Percentiles rank a stretch among this genome's conserved stretches.
Evolutionary conservation across 2,329 filamentous ascomycete genomes (phyloP).

Genomic region (Albophoma yamanashiensis): DNA sequence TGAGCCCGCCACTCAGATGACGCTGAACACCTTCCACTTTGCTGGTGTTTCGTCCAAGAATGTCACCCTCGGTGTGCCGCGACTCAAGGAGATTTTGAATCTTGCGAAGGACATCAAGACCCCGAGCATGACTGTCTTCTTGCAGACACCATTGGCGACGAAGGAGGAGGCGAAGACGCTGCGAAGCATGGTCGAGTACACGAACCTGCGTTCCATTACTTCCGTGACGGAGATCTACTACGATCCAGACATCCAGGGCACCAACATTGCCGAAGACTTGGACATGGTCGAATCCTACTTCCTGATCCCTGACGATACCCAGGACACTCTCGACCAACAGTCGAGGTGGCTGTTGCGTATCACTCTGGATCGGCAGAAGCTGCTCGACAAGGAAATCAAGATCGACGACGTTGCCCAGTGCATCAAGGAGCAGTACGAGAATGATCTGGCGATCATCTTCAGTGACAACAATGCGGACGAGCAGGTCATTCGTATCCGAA

Average conservation of each 20-base stretch:
- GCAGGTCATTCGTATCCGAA: conserved; percentile 86
- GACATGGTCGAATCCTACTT: conserved; percentile 98
- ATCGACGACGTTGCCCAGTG: conserved; percentile 84
- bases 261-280: conserved; percentile 74
- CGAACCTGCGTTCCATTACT: conserved; percentile 83
- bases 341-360: conserved; percentile 95
- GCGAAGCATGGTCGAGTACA: conserved; percentile 87
- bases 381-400: conserved; percentile 86
- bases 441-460: conserved; percentile 84
- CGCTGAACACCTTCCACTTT: conserved; percentile 98
- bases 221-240: conserved; percentile 95
- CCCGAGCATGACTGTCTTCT: conserved; percentile 88
- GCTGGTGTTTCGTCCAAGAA: conserved; percentile 99
- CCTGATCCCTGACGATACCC: conserved; percentile 73
- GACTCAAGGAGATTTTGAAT: conserved; percentile 98
- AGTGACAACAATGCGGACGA: conserved; percentile 97
- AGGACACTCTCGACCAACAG: conserved; percentile 55
- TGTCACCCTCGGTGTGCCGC: conserved; percentile 95
- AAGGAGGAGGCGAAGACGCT: conserved; percentile 78
- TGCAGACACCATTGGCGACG: conserved; percentile 51
- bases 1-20: conserved; percentile 99
- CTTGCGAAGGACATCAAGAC: conserved; percentile 98
- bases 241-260: conserved; percentile 79
- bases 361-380: conserved; percentile 82
- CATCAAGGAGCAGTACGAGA: conserved; percentile 81